A percentile compares a stretch with the other conserved stretches of the same genome.
These are phyloP conservation scores for Croton laevigatus DNA, from an alignment of 441 rosid genomes.

Conservation along the genomic window DNA sequence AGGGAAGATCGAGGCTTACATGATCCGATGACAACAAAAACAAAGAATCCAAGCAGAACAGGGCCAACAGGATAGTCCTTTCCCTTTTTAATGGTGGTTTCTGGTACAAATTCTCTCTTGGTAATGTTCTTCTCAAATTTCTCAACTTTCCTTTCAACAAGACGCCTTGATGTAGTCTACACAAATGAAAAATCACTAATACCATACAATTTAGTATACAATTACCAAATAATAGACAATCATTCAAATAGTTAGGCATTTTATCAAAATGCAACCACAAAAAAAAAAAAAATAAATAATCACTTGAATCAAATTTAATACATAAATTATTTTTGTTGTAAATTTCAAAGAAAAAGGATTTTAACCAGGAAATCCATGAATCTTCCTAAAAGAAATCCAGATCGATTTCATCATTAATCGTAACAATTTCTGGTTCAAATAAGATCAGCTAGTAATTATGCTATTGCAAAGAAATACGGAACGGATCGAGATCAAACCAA, in stretches of 20 bases:
- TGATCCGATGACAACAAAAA: constrained; percentile 88
- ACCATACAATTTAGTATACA: neutral
- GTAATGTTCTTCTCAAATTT: constrained; percentile 77
- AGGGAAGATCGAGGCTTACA: constrained; percentile 41
- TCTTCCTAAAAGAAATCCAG: neutral
- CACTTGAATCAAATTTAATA: neutral
- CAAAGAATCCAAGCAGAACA: constrained; percentile 76
- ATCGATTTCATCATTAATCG: constrained; percentile 12
- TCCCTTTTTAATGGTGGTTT: constrained; percentile 69
- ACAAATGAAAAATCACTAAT: neutral
- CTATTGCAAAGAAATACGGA: neutral
- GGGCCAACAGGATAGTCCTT: constrained; percentile 90
- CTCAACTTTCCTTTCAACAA: constrained; percentile 76
- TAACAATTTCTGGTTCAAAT: neutral
- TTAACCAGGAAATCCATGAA: neutral
- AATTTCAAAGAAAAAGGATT: no score
- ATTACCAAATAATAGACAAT: neutral
- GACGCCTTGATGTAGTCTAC: constrained; percentile 83
- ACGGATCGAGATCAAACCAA: neutral
- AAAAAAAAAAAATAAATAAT: no score
- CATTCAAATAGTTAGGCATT: neutral
- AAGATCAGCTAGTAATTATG: constrained; percentile 18
- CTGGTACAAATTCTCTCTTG: constrained; percentile 79
- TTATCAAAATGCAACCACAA: neutral
- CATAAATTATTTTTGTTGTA: no score